These are phyloP conservation scores for Hemileia vastatrix DNA, from an alignment of 1,284 basidiomycete genomes.

Conservation along the genomic window DNA sequence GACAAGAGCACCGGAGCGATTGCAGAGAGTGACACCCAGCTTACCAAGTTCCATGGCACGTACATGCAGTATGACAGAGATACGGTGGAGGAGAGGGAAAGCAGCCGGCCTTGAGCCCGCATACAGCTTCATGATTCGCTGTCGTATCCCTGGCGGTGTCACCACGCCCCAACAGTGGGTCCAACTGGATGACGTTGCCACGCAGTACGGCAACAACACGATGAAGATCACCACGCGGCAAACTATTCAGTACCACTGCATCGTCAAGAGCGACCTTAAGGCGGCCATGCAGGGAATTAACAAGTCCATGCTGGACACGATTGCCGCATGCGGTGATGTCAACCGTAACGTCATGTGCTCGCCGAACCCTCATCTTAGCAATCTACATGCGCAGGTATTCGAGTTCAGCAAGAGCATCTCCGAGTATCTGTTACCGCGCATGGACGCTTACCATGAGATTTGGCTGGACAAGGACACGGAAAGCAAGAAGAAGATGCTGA, in stretches of 20 bases:
- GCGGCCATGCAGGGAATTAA: slow-evolving; percentile 95
- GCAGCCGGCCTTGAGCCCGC: slow-evolving; percentile 89
- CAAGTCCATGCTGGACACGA: slow-evolving; percentile 78
- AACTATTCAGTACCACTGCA: slow-evolving; percentile 99
- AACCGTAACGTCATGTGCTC: slow-evolving; percentile 76
- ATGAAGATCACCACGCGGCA: slow-evolving; percentile 96
- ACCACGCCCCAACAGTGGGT: slow-evolving; percentile 88
- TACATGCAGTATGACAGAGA: slow-evolving; percentile 93
- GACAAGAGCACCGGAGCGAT: slow-evolving; percentile 82
- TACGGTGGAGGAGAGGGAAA: slow-evolving; percentile 89
- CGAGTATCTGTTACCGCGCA: slow-evolving; percentile 77
- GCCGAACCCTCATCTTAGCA: slow-evolving; percentile 76
- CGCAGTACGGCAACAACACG: slow-evolving; percentile 85
- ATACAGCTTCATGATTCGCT: slow-evolving; percentile 98
- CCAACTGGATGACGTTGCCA: slow-evolving; percentile 87
- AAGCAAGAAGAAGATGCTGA: slow-evolving; percentile 77
- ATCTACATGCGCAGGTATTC: slow-evolving; percentile 73
- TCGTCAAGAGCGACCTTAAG: slow-evolving; percentile 94
- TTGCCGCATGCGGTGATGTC: slow-evolving; percentile 97
- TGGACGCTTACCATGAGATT: slow-evolving; percentile 95
- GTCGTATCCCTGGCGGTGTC: slow-evolving; percentile 89
- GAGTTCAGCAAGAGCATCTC: slow-evolving; percentile 78
- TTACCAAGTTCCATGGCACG: slow-evolving; percentile 98
- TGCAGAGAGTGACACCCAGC: slow-evolving; percentile 77
- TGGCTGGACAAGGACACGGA: no score